Conservation (phyloP, 768 basidiomycete genomes). For the Clathrus columnatus region DNA sequence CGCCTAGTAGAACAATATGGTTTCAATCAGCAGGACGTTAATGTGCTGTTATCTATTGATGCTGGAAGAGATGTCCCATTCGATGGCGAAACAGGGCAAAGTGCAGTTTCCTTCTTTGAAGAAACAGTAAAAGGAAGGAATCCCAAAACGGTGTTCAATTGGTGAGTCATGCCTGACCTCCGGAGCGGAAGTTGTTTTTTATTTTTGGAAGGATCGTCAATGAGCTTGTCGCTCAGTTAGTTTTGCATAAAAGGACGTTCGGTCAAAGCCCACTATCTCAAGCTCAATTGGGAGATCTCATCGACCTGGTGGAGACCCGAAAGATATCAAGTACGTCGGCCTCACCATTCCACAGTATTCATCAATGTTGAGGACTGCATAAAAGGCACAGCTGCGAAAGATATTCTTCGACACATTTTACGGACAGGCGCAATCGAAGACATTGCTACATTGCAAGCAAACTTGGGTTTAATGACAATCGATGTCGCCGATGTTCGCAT, state of each 20-base stretch:
- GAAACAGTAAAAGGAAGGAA: conserved; percentile 48
- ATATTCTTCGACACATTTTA: conserved; percentile 36
- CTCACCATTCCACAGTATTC: neutral
- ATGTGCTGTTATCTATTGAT: conserved; percentile 70
- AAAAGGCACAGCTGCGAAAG: conserved; percentile 59
- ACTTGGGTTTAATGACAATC: neutral
- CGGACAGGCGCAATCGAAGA: conserved; percentile 22
- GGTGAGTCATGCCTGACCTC: conserved; percentile 38
- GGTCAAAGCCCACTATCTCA: conserved; percentile 50
- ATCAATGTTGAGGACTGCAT: conserved; percentile 10
- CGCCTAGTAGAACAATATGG: conserved; percentile 46
- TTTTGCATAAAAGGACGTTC: conserved; percentile 47
- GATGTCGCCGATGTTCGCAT: neutral
- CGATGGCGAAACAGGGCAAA: conserved; percentile 44
- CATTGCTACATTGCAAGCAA: conserved; percentile 32
- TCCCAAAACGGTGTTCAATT: conserved; percentile 72
- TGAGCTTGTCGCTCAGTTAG: conserved; percentile 73
- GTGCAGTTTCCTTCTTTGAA: conserved; percentile 78
- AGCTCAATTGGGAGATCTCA: conserved; percentile 62
- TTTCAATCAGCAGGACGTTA: conserved; percentile 55
- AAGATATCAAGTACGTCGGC: conserved; percentile 54
- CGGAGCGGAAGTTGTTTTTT: neutral
- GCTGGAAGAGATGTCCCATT: conserved; percentile 50
- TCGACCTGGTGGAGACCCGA: conserved; percentile 61
- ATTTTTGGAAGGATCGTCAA: conserved; percentile 66